Base-by-base conservation (phyloP, 129 eudicot genomes). In the Calendula officinalis region DNA sequence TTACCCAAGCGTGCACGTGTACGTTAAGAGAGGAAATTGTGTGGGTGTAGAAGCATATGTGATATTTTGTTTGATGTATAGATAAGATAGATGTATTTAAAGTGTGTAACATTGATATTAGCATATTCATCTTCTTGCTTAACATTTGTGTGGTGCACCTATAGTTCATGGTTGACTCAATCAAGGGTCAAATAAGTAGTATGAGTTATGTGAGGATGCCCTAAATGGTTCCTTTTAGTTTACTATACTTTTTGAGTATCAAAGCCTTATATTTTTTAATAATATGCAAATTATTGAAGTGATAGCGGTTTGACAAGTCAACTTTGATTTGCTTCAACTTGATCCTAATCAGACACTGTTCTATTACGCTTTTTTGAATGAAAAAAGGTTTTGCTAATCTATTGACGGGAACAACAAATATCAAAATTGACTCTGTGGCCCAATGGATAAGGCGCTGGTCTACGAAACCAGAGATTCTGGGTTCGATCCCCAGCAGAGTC, bases 361-460 rank as follows among this genome's bases (percentile, higher is more conserved):
- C 30, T 22, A 22, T 22, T 22, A 22, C 30, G 30, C 30, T 22
- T 22, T 2, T 22, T 22, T 2, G 30, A 22, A 22, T 22, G 30
- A 22, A 22, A 22, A 22, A 22, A 22, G 30, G 30, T 22, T 22
- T 22, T 22, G 30, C 30, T 2, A 22, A 22, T 22, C 30, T 22
- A 22, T 22, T 22, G 30, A 22, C 30, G n/a, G n/a, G n/a, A n/a
- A n/a, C n/a, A n/a, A n/a, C n/a, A n/a, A n/a, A n/a, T n/a, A n/a
- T n/a, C n/a, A n/a, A n/a, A n/a, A n/a, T 22, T 0, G 75, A 84
- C 83, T 84, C 79, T 66, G 80, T 80, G 90, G 86, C 86, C 90
- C 90, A 84, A 84, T 80, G 90, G 90, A 80, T 80, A 84, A 84
- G 90, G 86, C 83, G 86, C 90, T 84, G 86, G 86, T 84, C 90